Base-by-base conservation (phyloP, 192 early-diverging fungal genomes). In the Phycomyces nitens region DNA sequence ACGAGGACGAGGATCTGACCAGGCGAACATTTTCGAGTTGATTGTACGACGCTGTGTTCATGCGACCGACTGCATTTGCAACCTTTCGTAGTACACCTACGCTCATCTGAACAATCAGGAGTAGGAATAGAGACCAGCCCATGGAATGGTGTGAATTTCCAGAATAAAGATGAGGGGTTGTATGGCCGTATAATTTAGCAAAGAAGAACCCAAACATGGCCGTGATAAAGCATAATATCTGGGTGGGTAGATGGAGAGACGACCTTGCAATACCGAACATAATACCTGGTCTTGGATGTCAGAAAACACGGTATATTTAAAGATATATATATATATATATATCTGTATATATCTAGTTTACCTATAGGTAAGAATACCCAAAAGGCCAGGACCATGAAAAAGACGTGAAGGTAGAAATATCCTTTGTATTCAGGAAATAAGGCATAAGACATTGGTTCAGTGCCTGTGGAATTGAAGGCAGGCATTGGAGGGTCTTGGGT, bases 331-430 rank as follows among this genome's bases (percentile, higher is more conserved):
- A n/a, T n/a, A n/a, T n/a, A n/a, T n/a, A n/a, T n/a, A n/a, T n/a
- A n/a, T n/a, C n/a, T n/a, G n/a, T 43, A 26, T 23, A 5, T 3
- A 40, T 29, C 34, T 54, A 57, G 9, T 54, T 73, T 69, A 74
- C 72, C 72, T 22, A 74, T 74, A 26, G 72, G 72, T 60, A 74
- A 63, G 6, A 74, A 40, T 38, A 74, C 65, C 72, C 66, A 68
- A 62, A 74, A 74, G 12, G 62, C 66, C 34, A 74, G 38, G 22
- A 74, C 58, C 72, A 74, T 74, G 18, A 74, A 65, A n/a, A 43
- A 18, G 12, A 74, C 67, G 24, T 74, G 72, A 27, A 53, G 26
- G 49, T 68, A 68, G 16, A 74, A 65, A 22, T 65, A 65, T 5
- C 53, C 59, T 56, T 69, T 68, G 16, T 69, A 52, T 3, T 68